A percentile compares a stretch with the other conserved stretches of the same genome.
phyloP scores from a whole-genome alignment of 2,329 filamentous ascomycete genomes.

The Verticillium nubilum region DNA sequence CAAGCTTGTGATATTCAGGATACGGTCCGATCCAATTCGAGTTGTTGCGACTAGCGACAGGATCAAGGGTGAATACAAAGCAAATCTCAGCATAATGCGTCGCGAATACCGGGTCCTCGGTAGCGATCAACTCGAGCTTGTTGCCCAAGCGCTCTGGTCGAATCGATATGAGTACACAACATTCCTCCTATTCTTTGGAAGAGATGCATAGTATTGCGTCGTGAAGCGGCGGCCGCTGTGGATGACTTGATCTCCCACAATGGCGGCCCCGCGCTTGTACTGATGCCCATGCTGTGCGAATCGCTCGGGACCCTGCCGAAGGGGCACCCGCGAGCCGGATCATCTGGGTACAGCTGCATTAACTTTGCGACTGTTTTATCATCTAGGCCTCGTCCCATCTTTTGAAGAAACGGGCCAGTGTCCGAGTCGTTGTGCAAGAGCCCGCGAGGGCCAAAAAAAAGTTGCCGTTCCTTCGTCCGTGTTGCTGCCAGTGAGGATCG shows the following conservation, averaged over 20 bases:
- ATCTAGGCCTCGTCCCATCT: neutral
- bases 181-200: neutral
- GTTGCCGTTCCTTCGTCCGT: neutral
- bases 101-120: neutral
- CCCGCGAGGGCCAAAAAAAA: neutral
- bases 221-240: neutral
- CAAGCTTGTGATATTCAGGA: neutral
- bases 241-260: neutral
- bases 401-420: neutral
- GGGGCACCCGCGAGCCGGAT: neutral
- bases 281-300: neutral
- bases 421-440: neutral
- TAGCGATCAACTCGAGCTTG: neutral
- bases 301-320: neutral
- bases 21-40: neutral
- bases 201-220: neutral
- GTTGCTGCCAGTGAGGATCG: neutral
- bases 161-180: neutral
- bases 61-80: neutral
- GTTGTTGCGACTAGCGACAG: neutral
- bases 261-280: neutral
- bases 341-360: neutral
- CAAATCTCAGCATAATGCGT: neutral
- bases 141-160: neutral
- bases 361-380: neutral